Evolutionary conservation across 345 rosid species (phyloP).

Genomic region (Angophora floribunda): DNA sequence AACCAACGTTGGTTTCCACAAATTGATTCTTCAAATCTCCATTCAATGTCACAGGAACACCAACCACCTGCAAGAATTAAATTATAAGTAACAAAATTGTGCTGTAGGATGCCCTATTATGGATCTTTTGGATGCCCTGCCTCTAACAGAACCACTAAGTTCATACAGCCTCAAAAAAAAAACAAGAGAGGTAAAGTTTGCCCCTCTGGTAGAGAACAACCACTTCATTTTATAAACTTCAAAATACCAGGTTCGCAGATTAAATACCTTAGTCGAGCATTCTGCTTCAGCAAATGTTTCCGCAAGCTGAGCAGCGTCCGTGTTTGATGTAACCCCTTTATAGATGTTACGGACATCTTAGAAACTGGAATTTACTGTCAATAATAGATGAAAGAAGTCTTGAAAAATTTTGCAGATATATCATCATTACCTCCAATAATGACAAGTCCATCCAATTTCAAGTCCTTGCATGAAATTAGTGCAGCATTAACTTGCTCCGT

Average conservation of each 20-base stretch:
- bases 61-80: slow-evolving; percentile 57
- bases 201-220: neutral
- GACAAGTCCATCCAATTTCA: slow-evolving; percentile 94
- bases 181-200: neutral
- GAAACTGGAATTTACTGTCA: neutral
- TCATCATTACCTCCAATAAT: slow-evolving; percentile 74
- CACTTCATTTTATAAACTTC: neutral
- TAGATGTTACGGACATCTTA: slow-evolving; percentile 4
- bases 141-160: neutral
- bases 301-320: slow-evolving; percentile 99
- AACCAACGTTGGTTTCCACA: slow-evolving; percentile 93
- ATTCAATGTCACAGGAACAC: slow-evolving; percentile 93
- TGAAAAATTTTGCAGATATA: neutral
- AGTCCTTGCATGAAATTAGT: slow-evolving; percentile 63
- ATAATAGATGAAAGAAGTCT: neutral
- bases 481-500: slow-evolving; percentile 95
- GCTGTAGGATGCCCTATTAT: neutral
- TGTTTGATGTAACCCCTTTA: slow-evolving; percentile 89
- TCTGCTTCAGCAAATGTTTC: slow-evolving; percentile 87
- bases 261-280: slow-evolving; percentile 74
- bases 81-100: neutral
- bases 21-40: slow-evolving; percentile 98
- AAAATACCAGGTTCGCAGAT: neutral
- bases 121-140: neutral
- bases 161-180: neutral